Evolutionary conservation across 352 stramenopile species (phyloP).

Genomic region (Phytopythium mirpurense): DNA sequence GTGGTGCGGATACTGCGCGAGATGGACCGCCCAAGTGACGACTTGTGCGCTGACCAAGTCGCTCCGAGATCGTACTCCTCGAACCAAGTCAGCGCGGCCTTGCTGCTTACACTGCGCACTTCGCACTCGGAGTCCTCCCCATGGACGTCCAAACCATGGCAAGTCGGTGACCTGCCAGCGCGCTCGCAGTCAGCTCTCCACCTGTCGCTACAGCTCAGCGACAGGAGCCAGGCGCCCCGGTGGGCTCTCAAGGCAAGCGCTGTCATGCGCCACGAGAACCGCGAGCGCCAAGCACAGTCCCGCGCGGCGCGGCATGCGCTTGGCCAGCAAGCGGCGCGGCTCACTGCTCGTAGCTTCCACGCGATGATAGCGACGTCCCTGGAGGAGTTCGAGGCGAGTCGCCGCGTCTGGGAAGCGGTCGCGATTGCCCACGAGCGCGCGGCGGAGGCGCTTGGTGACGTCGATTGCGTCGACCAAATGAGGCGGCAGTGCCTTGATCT

Average conservation of each 20-base stretch:
- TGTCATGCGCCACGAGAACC: constrained; percentile 50
- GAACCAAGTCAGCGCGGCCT: constrained; percentile 39
- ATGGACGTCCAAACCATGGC: background rate
- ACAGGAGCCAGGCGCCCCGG: constrained; percentile 30
- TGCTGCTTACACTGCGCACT: constrained; percentile 42
- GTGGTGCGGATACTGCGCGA: constrained; percentile 20
- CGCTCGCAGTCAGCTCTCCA: background rate
- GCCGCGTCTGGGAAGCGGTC: constrained; percentile 15
- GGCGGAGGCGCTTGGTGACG: constrained; percentile 18
- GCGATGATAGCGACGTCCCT: constrained; percentile 25
- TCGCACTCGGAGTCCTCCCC: background rate
- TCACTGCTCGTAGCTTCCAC: constrained; percentile 47
- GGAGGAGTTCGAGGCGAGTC: constrained; percentile 30
- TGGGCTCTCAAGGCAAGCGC: constrained; percentile 58
- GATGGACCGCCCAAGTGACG: background rate
- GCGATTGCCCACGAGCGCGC: background rate
- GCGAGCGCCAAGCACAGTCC: constrained; percentile 33
- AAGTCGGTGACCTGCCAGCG: background rate
- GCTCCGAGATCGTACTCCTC: constrained; percentile 9
- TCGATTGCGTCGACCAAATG: constrained; percentile 33
- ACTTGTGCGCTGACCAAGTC: background rate
- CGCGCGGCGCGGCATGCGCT: constrained; percentile 27
- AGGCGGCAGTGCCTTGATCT: constrained; percentile 45
- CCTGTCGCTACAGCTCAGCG: background rate
- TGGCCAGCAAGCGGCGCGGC: constrained; percentile 34